Evolutionary conservation across 345 rosid genomes (phyloP), one percentile per base, ranked within the genome.

Genomic region (Kernera saxatilis): DNA sequence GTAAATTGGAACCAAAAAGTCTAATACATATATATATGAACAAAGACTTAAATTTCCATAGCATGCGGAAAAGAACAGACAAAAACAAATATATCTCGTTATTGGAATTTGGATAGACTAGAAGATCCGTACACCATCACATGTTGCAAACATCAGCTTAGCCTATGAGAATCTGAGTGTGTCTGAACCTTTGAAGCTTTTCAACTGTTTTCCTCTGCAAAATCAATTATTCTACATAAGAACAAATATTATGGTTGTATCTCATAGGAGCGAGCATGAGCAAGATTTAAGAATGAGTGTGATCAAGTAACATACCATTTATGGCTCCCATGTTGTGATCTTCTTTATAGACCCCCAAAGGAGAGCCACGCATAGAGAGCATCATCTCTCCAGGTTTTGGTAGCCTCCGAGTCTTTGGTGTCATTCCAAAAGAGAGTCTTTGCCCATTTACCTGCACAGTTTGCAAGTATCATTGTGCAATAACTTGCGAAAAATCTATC

Each of bases 381-480:
- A 89, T 91, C 87, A 91, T 82, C 82, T 94, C 98, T 32, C 98
- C 97, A 60, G 83, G 86, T 74, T 94, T 91, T 1, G 98, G 98
- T 72, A 75, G 81, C 86, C 98, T 84, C 55, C 72, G 45, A 37
- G 90, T 83, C 79, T 85, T 89, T 27, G 99, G 98, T 41, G 98
- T 94, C 96, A 85, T 89, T 69, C 98, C 99, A 53, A 85, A n/a
- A 39, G 97, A 93, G 53, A 93, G 79, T 74, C 97, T 82, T 75
- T 93, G 97, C 69, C 86, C 84, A 71, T 60, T 84, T 22, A 56
- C 79, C 97, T 92, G 83, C 35, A 67, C 65, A 71, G 27, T 3
- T 39, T 39, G 41, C 14, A 50, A 67, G 26, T 19, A 57, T n/a
- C 53, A 49, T 26, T 48, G 3, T n/a, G n/a, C n/a, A n/a, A n/a